Base-by-base conservation (phyloP, 352 stramenopile genomes). In the Phytophthora ramorum region DNA sequence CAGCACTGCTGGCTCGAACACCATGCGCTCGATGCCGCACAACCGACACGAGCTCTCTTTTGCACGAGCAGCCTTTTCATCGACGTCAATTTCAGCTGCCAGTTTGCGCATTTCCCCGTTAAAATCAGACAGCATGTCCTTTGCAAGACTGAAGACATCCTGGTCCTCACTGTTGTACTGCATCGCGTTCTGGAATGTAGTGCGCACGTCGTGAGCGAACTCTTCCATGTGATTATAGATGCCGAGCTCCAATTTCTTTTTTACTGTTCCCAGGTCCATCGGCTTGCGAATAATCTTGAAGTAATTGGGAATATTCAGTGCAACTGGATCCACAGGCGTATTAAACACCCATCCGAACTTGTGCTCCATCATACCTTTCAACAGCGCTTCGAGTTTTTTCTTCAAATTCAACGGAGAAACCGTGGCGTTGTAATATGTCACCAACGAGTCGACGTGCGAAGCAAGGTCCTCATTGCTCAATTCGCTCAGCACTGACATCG, bases 301-400 rank as follows among this genome's bases (percentile, higher is more conserved):
- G 76, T 99, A 99, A 76, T 99, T 98, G 0, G 97, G 97, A 28
- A 99, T 93, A 30, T 94, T 92, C 13, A 99, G 80, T 30, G 94
- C 89, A 0, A 99, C 89, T 8, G 97, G 96, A 83, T 99, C 97
- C 10, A 99, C 98, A 10, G 98, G 98, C 50, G 82, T 92, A 44
- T 83, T 95, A 64, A 99, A 99, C 7, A 99, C 96, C 97, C 97
- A 99, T 7, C 92, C 94, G 76, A 98, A 98, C 54, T 98, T 93
- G 82, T 98, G 95, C 52, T 97, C 90, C 83, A 98, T 97, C 66
- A 99, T 89, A 10, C 90, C 89, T 52, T 98, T 98, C 30, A 99
- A 70, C 16, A 99, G 71, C 12, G 90, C 85, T 58, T 97, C 87
- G 51, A 97, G 85, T 56, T 96, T 96, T 54, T 92, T 90, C 75